phyloP scores from a whole-genome alignment of 495 filamentous ascomycete species.

The Xylaria curta region DNA sequence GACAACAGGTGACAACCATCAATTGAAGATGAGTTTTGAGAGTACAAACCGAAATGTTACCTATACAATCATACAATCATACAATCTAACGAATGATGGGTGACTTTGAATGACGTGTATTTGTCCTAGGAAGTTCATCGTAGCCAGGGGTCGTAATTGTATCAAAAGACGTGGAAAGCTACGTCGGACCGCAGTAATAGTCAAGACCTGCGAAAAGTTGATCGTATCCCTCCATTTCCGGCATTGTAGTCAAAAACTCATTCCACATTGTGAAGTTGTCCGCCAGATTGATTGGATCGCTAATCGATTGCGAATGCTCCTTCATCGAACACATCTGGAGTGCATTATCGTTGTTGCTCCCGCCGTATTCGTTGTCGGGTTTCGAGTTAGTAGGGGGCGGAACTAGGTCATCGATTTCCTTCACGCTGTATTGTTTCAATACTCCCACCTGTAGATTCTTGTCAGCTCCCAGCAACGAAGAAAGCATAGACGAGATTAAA shows the following conservation, averaged over 20 bases:
- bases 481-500: background rate
- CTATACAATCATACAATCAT: too few relatives aligned
- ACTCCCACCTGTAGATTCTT: slow-evolving; percentile 4
- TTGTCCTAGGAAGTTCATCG: background rate
- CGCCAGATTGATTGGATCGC: background rate
- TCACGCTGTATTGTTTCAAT: slow-evolving; percentile 19
- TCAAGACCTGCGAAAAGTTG: slow-evolving; percentile 27
- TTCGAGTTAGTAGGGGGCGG: background rate
- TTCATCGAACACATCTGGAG: background rate
- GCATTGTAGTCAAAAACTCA: slow-evolving; percentile 16
- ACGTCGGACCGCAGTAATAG: slow-evolving; percentile 25
- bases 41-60: background rate
- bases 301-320: background rate
- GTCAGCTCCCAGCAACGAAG: slow-evolving; percentile 4
- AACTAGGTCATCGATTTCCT: slow-evolving; percentile 13
- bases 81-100: background rate
- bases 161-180: background rate
- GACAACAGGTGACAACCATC: background rate
- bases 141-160: background rate
- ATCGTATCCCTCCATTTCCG: slow-evolving; percentile 19
- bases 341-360: background rate
- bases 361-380: background rate
- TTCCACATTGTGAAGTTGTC: slow-evolving; percentile 26
- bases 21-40: background rate
- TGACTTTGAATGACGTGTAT: background rate